phyloP scores from a whole-genome alignment of 345 rosid species.

The Rhodamnia rubescens region DNA sequence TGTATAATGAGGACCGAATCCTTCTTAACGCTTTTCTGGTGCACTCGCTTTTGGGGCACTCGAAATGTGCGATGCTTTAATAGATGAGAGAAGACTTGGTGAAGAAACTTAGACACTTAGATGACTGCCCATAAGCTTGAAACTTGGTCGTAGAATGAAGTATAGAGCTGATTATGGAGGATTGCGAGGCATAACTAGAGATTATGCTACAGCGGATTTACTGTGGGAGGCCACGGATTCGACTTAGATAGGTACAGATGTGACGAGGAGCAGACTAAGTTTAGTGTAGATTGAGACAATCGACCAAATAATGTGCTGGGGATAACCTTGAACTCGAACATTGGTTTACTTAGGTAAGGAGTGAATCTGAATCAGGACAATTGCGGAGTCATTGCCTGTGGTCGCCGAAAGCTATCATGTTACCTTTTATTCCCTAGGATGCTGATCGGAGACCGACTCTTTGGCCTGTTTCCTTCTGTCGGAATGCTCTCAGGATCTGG shows the following conservation, averaged over 20 bases:
- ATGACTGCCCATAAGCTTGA: neutral
- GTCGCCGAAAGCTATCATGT: neutral
- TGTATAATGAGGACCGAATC: too few relatives aligned
- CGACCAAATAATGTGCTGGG: neutral
- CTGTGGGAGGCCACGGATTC: neutral
- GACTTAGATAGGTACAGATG: neutral
- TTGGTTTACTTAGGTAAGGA: neutral
- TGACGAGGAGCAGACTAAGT: neutral
- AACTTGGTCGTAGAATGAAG: neutral
- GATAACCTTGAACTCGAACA: neutral
- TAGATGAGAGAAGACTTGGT: neutral
- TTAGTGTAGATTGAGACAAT: neutral
- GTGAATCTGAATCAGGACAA: neutral
- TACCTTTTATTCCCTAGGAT: neutral
- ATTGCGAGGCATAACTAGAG: neutral
- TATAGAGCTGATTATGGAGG: neutral
- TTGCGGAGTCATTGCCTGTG: neutral
- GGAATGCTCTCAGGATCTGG: conserved; percentile 42
- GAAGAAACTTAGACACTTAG: neutral
- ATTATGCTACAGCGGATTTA: fast-evolving
- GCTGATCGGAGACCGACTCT: neutral
- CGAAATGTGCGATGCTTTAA: too few relatives aligned
- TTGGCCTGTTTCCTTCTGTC: neutral
- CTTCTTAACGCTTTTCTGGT: neutral
- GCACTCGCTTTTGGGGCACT: too few relatives aligned